Conservation (phyloP, 495 filamentous ascomycete genomes). For the Lineolata rhizophorae region DNA sequence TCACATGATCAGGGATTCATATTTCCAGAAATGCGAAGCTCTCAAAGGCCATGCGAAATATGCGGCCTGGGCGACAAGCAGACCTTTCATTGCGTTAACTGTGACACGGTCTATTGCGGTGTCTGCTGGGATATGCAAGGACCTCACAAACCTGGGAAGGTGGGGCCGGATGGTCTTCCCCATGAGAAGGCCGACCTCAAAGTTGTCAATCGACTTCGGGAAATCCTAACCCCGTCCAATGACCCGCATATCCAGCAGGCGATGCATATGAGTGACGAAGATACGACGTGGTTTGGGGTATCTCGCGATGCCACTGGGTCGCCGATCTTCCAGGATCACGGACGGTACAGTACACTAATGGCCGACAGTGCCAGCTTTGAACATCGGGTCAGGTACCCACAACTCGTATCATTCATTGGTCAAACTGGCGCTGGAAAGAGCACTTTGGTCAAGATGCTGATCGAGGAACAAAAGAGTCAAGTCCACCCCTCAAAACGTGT, state of each 20-base stretch:
- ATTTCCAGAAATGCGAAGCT: too few species aligned
- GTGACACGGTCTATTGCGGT: not conserved
- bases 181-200: not conserved
- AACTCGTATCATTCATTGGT: constrained; percentile 27
- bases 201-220: not conserved
- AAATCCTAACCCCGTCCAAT: not conserved
- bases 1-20: too few species aligned
- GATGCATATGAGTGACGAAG: constrained; percentile 17
- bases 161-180: not conserved
- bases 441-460: constrained; percentile 7
- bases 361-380: constrained; percentile 14
- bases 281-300: constrained; percentile 28
- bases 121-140: not conserved
- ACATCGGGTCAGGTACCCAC: constrained; percentile 17
- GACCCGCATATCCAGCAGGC: not conserved
- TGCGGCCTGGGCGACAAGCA: not conserved
- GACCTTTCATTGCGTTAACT: not conserved
- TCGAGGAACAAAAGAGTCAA: constrained; percentile 2
- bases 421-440: constrained; percentile 21
- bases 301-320: constrained; percentile 13
- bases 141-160: not conserved
- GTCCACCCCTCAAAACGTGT: not conserved
- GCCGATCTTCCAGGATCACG: constrained; percentile 21
- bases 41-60: too few species aligned
- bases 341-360: constrained; percentile 21